Conservation (phyloP, 2,329 filamentous ascomycete genomes). For the Graphiopsis chlorocephala region DNA sequence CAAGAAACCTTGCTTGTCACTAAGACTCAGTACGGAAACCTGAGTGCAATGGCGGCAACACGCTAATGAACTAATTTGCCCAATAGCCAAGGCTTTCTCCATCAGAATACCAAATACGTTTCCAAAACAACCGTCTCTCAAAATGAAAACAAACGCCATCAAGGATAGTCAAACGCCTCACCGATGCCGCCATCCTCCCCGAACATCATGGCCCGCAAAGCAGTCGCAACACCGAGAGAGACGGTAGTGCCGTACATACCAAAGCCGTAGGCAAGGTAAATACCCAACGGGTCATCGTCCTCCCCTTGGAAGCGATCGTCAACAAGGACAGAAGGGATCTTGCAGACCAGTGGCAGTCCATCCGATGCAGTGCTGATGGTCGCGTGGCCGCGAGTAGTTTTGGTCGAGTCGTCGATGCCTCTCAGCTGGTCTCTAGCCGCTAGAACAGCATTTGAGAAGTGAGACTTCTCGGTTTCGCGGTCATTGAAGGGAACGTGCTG, state of each 20-base stretch:
- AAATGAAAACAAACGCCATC: not conserved
- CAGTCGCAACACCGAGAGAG: constrained; percentile 21
- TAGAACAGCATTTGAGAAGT: not conserved
- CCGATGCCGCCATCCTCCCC: not conserved
- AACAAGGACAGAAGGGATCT: constrained; percentile 16
- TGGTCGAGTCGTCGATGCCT: not conserved
- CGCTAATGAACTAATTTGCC: not conserved
- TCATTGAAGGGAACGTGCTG: not conserved
- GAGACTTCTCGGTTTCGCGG: not conserved
- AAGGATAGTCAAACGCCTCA: not conserved
- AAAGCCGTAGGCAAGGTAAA: constrained; percentile 23
- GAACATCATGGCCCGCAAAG: not conserved
- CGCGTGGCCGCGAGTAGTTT: not conserved
- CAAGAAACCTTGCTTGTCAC: no score
- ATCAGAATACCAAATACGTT: not conserved
- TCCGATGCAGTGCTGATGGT: constrained; percentile 16
- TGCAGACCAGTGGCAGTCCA: constrained; percentile 21
- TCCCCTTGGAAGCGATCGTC: not conserved
- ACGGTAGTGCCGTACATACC: constrained; percentile 24
- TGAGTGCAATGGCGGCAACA: no score
- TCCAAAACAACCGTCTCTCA: not conserved
- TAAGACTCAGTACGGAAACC: no score
- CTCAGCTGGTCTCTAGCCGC: not conserved
- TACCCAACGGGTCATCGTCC: not conserved
- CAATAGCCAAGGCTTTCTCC: not conserved